Evolutionary conservation across 2,329 filamentous ascomycete species (phyloP).

Genomic region (Diaporthe ilicicola): DNA sequence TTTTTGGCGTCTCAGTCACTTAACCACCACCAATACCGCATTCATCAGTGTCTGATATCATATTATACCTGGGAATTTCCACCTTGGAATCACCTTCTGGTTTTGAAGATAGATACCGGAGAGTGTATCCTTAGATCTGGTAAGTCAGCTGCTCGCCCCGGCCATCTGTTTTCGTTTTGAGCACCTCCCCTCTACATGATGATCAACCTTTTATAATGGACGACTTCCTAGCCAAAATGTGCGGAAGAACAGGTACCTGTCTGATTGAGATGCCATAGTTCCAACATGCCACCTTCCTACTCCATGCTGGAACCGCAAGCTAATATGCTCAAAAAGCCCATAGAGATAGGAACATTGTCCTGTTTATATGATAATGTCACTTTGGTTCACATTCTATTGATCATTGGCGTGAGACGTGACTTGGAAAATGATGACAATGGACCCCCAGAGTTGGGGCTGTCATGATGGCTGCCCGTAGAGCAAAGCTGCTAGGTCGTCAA

Average conservation of each 20-base stretch:
- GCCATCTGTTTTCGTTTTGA: background rate
- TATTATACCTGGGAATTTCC: background rate
- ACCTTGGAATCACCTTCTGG: background rate
- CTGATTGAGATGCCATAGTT: slow-evolving; percentile 13
- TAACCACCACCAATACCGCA: background rate
- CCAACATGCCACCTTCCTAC: background rate
- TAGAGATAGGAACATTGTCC: background rate
- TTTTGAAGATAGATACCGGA: background rate
- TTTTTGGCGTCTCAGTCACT: too few species aligned
- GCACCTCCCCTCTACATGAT: slow-evolving; percentile 17
- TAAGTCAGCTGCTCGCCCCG: slow-evolving; percentile 1
- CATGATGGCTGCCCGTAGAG: background rate
- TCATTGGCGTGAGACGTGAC: too few species aligned
- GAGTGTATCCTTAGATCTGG: background rate
- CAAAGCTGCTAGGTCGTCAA: background rate
- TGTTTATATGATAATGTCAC: background rate
- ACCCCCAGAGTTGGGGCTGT: background rate
- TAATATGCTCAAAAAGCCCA: background rate
- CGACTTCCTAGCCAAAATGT: slow-evolving; percentile 32
- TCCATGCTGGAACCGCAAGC: background rate
- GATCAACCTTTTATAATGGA: slow-evolving; percentile 32
- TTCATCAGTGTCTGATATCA: background rate
- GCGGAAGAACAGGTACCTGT: slow-evolving; percentile 30
- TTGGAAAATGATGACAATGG: background rate
- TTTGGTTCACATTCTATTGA: background rate